Evolutionary conservation across 371 early-diverging fungal genomes (phyloP), one percentile per base, ranked within the genome.

Genomic region (Apophysomyces elegans): DNA sequence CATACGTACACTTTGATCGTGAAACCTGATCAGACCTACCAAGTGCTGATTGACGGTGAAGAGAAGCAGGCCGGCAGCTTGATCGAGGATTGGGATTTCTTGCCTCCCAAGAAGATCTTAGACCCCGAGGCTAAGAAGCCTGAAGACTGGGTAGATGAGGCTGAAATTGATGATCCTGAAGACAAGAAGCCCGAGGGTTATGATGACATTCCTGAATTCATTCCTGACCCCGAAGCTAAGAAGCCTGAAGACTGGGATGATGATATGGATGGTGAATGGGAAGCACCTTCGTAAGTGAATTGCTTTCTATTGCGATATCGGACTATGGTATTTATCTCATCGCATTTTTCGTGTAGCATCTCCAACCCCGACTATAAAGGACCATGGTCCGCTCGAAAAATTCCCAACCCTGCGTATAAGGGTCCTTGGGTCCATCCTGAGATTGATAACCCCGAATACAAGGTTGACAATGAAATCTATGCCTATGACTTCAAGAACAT

Each of bases 191-290:
- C 98, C 47, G 93, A 81, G 13, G 93, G 92, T 76, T 98, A 88
- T 65, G 94, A 94, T 61, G 85, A 92, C 63, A 90, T 91, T 61
- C 95, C 95, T 57, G 81, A 84, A 66, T 85, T 86, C 68, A 86
- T 95, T 58, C 77, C 91, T 60, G 97, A 97, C 73, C 95, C 97
- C 21, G 88, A 88, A 46, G 93, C 93, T 58, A 79, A 76, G 67
- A 93, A 95, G 85, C 98, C 98, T 50, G 93, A 92, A 61, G 96
- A 96, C 71, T 96, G 99, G 98, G 94, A 90, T 61, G 94, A 90
- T 67, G 91, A 90, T 50, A 84, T 84, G 60, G 88, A 91, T 72
- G 99, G 98, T 60, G 89, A 90, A 32, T 99, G 98, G 97, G 91
- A 87, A 75, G 84, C 91, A 54, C 96, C 98, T 44, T 84, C 86